Percentiles rank a stretch among this genome's conserved stretches.
phyloP scores from a whole-genome alignment of 805 yeast genomes.

The Schwanniomyces vanrijiae region DNA sequence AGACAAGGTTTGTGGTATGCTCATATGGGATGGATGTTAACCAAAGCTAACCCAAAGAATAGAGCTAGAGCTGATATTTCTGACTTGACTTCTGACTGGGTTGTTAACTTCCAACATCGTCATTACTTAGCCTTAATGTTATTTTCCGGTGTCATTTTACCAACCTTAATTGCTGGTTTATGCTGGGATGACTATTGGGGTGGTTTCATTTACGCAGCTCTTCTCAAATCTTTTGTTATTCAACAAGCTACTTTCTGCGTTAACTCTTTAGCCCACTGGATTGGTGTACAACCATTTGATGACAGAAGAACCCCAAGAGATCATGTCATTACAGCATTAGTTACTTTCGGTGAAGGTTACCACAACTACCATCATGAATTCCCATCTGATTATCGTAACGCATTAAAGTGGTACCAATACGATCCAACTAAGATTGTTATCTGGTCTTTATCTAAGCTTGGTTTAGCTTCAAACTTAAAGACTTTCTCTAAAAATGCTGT shows the following conservation, averaged over 20 bases:
- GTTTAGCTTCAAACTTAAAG: constrained; percentile 71
- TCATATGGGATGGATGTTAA: constrained; percentile 85
- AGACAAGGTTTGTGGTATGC: constrained; percentile 81
- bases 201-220: constrained; percentile 76
- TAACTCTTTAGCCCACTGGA: constrained; percentile 83
- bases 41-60: constrained; percentile 77
- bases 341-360: constrained; percentile 87
- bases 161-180: constrained; percentile 61
- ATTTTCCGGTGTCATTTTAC: constrained; percentile 61
- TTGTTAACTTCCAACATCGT: constrained; percentile 78
- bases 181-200: constrained; percentile 60
- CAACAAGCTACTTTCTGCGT: constrained; percentile 89
- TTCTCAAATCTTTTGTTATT: constrained; percentile 64
- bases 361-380: constrained; percentile 90
- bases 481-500: constrained; percentile 78
- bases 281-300: constrained; percentile 83
- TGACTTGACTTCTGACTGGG: constrained; percentile 74
- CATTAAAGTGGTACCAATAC: constrained; percentile 83
- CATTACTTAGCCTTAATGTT: constrained; percentile 67
- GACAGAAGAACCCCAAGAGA: constrained; percentile 87
- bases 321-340: constrained; percentile 75
- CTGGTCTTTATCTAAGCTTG: constrained; percentile 58
- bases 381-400: constrained; percentile 87
- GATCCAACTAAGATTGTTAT: constrained; percentile 77
- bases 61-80: constrained; percentile 81